Evolutionary conservation across 2,329 filamentous ascomycete genomes (phyloP).

Genomic region (Arthrobotrys musiformis): DNA sequence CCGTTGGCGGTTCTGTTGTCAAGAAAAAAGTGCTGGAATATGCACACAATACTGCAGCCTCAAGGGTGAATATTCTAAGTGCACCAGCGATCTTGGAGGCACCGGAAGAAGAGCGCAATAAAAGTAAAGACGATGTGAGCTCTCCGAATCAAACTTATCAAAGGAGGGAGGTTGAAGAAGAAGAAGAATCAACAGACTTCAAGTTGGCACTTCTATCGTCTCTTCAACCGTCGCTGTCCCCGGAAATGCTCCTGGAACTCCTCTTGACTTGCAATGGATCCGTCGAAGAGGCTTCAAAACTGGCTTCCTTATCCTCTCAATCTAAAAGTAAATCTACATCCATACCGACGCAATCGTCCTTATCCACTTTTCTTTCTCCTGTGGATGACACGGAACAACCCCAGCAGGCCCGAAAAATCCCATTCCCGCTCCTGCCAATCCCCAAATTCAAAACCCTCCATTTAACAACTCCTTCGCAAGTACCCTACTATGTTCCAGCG

Average conservation of each 20-base stretch:
- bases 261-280: constrained; percentile 81
- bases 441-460: constrained; percentile 85
- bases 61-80: too few species aligned
- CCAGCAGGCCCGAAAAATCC: constrained; percentile 62
- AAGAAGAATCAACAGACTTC: constrained; percentile 85
- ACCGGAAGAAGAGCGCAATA: background rate
- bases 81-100: background rate
- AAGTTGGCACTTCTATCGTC: constrained; percentile 88
- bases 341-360: constrained; percentile 56
- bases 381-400: constrained; percentile 54
- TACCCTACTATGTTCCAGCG: constrained; percentile 80
- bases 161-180: constrained; percentile 59
- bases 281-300: constrained; percentile 71
- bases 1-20: background rate
- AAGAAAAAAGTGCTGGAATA: constrained; percentile 42
- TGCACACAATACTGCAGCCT: background rate
- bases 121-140: background rate
- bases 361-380: constrained; percentile 55
- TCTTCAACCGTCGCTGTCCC: constrained; percentile 73
- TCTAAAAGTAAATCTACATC: constrained; percentile 3
- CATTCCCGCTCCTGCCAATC: constrained; percentile 64
- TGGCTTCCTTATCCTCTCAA: constrained; percentile 61
- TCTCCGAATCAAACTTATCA: too few species aligned
- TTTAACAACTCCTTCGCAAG: constrained; percentile 85
- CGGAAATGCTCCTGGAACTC: constrained; percentile 78